A percentile compares a stretch with the other conserved stretches of the same genome.
These are phyloP conservation scores for Camellia sinensis DNA, from an alignment of 148 eudicot species.

Conservation along the genomic window DNA sequence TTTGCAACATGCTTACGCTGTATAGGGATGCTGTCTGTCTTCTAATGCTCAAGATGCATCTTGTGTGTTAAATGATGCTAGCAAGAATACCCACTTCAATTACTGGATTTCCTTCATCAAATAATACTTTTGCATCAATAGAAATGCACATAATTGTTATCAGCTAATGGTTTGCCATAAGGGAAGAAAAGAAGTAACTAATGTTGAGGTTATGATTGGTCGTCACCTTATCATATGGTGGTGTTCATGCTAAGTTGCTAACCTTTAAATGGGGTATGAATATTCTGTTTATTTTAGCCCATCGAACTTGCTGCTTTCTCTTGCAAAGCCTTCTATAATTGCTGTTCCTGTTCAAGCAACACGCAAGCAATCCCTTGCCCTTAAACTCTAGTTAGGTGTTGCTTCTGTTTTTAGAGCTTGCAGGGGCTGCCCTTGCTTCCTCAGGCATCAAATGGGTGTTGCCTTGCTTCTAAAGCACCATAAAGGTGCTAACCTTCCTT, in stretches of 20 bases:
- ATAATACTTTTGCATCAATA: too few species aligned
- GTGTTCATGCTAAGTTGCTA: neutral
- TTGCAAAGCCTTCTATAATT: neutral
- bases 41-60: too few species aligned
- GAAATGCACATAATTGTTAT: too few species aligned
- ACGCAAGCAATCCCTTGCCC: too few species aligned
- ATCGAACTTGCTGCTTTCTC: neutral
- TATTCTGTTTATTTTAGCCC: neutral
- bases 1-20: too few species aligned
- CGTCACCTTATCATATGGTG: neutral
- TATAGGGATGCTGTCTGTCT: neutral
- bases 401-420: too few species aligned
- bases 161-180: too few species aligned
- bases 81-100: too few species aligned
- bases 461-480: neutral
- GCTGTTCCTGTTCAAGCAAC: neutral
- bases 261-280: neutral
- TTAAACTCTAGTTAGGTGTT: too few species aligned
- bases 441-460: neutral
- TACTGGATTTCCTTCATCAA: too few species aligned
- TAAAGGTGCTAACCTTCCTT: neutral
- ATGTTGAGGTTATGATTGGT: neutral
- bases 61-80: too few species aligned
- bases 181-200: too few species aligned
- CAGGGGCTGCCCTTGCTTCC: neutral